Percentiles rank a stretch among this genome's conserved stretches.
phyloP scores from a whole-genome alignment of 176 grass and related monocot genomes.

The Secale cereale region DNA sequence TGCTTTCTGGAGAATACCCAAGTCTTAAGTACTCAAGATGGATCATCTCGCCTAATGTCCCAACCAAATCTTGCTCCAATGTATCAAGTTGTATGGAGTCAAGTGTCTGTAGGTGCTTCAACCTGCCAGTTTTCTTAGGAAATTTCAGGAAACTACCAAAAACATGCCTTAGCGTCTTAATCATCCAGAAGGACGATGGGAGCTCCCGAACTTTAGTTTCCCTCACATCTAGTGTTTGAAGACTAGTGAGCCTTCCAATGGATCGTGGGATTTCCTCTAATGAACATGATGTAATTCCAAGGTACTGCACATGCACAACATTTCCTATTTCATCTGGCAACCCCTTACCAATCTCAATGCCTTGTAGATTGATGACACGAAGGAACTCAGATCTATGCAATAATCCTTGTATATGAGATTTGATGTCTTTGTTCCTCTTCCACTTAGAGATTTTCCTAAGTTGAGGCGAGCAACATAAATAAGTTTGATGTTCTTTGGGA shows the following conservation, averaged over 20 bases:
- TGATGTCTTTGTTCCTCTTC: not conserved
- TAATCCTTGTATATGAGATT: not conserved
- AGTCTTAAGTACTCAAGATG: too few species aligned
- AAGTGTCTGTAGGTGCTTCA: conserved; percentile 20
- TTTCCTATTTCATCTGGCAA: conserved; percentile 13
- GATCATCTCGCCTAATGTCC: not conserved
- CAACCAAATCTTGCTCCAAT: not conserved
- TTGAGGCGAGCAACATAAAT: too few species aligned
- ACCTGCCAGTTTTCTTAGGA: not conserved
- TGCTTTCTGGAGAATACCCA: too few species aligned
- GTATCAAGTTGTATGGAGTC: conserved; percentile 7
- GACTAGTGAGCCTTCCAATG: not conserved
- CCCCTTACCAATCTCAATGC: conserved; percentile 4
- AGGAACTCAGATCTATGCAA: conserved; percentile 9
- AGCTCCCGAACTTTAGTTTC: not conserved
- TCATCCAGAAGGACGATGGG: conserved; percentile 8
- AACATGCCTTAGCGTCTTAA: conserved; percentile 9
- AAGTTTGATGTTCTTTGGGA: too few species aligned
- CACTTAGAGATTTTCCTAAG: too few species aligned
- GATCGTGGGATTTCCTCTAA: not conserved
- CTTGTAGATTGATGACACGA: conserved; percentile 17
- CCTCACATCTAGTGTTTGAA: conserved; percentile 22
- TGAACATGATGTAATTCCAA: conserved; percentile 8
- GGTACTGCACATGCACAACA: conserved; percentile 11
- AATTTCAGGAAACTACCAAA: not conserved